Evolutionary conservation across 441 rosid genomes (phyloP).

Genomic region (Euphorbia neoarborescens): DNA sequence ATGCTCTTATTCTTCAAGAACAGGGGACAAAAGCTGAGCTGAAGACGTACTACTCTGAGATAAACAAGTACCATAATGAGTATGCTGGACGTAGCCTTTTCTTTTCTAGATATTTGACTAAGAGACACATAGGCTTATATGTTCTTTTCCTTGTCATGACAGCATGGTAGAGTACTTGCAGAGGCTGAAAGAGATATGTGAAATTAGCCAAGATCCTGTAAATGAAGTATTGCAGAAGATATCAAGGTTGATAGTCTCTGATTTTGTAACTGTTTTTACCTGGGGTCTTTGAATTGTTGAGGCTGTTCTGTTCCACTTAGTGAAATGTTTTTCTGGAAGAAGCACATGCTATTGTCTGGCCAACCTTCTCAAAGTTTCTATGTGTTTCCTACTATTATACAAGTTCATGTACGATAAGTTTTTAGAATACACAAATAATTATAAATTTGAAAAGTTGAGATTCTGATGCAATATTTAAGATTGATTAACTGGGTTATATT

Average conservation of each 20-base stretch:
- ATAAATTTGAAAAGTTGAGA: not conserved
- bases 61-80: slow-evolving; percentile 73
- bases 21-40: slow-evolving; percentile 40
- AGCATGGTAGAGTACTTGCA: slow-evolving; percentile 67
- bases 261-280: not conserved
- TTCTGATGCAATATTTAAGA: not conserved
- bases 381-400: not conserved
- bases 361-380: not conserved
- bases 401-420: not conserved
- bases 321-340: not conserved
- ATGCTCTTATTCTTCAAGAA: slow-evolving; percentile 50
- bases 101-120: slow-evolving; percentile 1
- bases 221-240: slow-evolving; percentile 46
- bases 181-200: slow-evolving; percentile 68
- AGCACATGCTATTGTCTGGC: not conserved
- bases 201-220: slow-evolving; percentile 61
- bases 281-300: not conserved
- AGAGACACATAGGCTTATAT: slow-evolving; percentile 7
- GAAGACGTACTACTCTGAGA: slow-evolving; percentile 46
- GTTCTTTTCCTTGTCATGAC: slow-evolving; percentile 34
- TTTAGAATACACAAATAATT: not conserved
- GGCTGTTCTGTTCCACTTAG: not conserved
- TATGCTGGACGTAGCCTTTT: slow-evolving; percentile 32
- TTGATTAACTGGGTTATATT: not conserved
- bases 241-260: slow-evolving; percentile 46